These are phyloP conservation scores for Cordyceps cateniannulata DNA, from an alignment of 2,329 filamentous ascomycete genomes.

Conservation along the genomic window DNA sequence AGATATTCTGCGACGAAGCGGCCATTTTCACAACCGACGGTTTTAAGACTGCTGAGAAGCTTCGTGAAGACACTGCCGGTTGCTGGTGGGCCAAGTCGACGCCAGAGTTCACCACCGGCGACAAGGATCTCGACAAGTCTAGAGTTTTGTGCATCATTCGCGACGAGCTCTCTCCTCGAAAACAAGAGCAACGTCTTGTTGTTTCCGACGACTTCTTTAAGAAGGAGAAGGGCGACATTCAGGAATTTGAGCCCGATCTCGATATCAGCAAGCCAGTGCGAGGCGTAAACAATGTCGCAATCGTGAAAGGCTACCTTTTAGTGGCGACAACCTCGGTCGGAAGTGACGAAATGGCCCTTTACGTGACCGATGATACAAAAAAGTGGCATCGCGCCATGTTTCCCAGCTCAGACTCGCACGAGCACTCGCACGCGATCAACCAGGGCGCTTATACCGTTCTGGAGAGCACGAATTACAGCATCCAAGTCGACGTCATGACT, in stretches of 20 bases:
- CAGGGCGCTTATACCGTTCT: constrained; percentile 89
- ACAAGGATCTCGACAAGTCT: constrained; percentile 57
- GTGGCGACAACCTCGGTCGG: constrained; percentile 72
- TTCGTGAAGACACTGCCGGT: constrained; percentile 63
- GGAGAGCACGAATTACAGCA: constrained; percentile 95
- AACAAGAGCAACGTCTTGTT: constrained; percentile 69
- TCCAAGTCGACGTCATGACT: constrained; percentile 90
- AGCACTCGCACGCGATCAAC: constrained; percentile 62
- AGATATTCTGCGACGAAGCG: constrained; percentile 56
- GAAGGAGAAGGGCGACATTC: constrained; percentile 37
- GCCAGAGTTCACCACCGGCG: constrained; percentile 63
- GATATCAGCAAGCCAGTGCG: constrained; percentile 66
- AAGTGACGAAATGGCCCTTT: constrained; percentile 87
- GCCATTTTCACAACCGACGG: constrained; percentile 76
- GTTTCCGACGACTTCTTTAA: constrained; percentile 81
- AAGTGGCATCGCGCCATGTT: constrained; percentile 93
- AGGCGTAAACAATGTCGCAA: constrained; percentile 74
- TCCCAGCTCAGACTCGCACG: constrained; percentile 64
- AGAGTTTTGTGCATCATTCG: constrained; percentile 75
- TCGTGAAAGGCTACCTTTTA: constrained; percentile 81
- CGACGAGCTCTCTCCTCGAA: constrained; percentile 63
- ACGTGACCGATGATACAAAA: constrained; percentile 74
- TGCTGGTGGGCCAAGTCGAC: constrained; percentile 86
- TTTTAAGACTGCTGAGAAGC: constrained; percentile 62
- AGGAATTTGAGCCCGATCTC: constrained; percentile 70